Conservation (phyloP, 2,329 filamentous ascomycete genomes). For the Xylaria sp. region DNA sequence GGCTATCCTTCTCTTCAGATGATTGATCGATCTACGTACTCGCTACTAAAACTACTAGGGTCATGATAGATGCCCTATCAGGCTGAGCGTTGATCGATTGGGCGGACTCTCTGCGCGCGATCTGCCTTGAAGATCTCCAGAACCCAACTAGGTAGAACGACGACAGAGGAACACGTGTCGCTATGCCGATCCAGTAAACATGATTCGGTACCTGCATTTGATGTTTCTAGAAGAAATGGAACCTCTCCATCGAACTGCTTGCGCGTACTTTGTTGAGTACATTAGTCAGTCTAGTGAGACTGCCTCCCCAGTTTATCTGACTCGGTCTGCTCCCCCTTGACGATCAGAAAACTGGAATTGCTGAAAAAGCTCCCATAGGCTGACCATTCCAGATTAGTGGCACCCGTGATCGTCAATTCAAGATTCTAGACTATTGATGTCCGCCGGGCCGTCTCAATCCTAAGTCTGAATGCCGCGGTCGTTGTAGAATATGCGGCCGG, state of each 20-base stretch:
- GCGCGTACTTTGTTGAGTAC: neutral
- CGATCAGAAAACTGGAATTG: neutral
- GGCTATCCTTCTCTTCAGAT: too few relatives aligned
- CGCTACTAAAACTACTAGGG: neutral
- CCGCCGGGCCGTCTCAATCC: neutral
- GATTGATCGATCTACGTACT: neutral
- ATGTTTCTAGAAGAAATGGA: neutral
- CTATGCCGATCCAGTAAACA: constrained; percentile 6
- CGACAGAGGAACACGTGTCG: neutral
- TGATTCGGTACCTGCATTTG: constrained; percentile 24
- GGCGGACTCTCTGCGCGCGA: too few relatives aligned
- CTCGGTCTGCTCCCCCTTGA: neutral
- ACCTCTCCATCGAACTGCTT: neutral
- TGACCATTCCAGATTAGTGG: neutral
- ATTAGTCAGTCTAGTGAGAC: constrained; percentile 12
- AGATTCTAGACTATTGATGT: neutral
- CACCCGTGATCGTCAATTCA: neutral
- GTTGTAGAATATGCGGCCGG: neutral
- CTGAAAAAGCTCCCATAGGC: neutral
- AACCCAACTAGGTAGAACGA: too few relatives aligned
- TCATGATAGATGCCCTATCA: neutral
- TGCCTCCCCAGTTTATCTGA: constrained; percentile 11
- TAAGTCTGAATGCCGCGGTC: neutral
- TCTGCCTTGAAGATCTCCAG: too few relatives aligned
- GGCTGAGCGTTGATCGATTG: neutral